Evolutionary conservation across 306 rosid genomes (phyloP), one percentile per base, ranked within the genome.

Genomic region (Styphnolobium japonicum): DNA sequence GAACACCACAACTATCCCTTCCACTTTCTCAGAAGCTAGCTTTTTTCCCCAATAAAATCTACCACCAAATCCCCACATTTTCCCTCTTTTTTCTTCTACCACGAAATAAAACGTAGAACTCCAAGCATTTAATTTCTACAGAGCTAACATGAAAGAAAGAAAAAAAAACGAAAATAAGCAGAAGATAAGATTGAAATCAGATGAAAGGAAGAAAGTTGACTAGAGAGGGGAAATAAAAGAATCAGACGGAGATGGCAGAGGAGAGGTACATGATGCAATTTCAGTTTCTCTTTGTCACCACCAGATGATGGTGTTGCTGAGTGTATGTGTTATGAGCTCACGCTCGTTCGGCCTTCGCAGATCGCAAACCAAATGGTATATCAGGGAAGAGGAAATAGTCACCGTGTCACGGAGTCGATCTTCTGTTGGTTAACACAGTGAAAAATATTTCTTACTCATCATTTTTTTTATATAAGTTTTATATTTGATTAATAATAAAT

Each of bases 1-100:
- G 66, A 94, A 94, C 76, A 90, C 78, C 76, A 92, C 94, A 16
- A 94, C 94, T 64, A 92, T 89, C 48, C 98, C 97, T 62, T 90
- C 91, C 2, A 81, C 81, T 73, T 85, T 84, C 77, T 78, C 92
- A 23, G 33, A 53, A 55, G 48, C 65, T 48, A 90, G 82, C 76
- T 88, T 92, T 73, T 92, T 88, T 56, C 92, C 97, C 98, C 98
- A 94, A 51, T 88, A 91, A 80, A 80, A 92, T 70, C 89, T 81
- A 39, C 97, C 97, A 23, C 97, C 98, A 69, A 92, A 89, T 48
- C 98, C 98, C 98, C 97, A 94, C 98, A 94, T 92, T 84, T 68
- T 63, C 77, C 61, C 48, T 64, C 55, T 57, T 71, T 37, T 19
- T 33, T 57, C 61, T 56, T 39, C 46, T 16, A 37, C 69, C 81